Evolutionary conservation across 2,329 filamentous ascomycete genomes (phyloP), one percentile per base, ranked within the genome.

Genomic region (Corinectria fuckeliana): DNA sequence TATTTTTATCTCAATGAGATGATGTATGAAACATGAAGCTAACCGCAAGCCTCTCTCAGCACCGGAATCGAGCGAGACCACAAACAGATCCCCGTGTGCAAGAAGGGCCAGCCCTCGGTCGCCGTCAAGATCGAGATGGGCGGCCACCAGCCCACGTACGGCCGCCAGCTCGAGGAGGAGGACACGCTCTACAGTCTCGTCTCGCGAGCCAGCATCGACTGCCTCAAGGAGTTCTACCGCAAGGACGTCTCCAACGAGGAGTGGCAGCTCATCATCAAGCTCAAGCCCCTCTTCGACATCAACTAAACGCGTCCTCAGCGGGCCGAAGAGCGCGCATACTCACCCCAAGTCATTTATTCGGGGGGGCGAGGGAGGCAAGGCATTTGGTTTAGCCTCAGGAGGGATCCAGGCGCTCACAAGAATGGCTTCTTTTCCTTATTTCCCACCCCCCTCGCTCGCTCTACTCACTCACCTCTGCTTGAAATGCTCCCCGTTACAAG

Each of bases 61-160:
- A 91, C 91, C 56, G 93, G 91, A 2, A 99, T 99, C 73, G 94
- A 99, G 78, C 90, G 96, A 74, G 96, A 99, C 69, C 95, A 99
- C 85, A 99, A 99, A 82, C 88, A 95, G 65, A 89, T 99, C 67
- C 86, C 84, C 9, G 84, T 97, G 58, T 96, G 92, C 82, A 99
- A 99, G 79, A 94, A 93, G 80, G 94, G 94, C 51, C 91, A 96
- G 74, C 95, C 96, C n/a, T 96, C 93, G 1, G 96, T 99, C 9
- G 95, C 95, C 18, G 84, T 99, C 81, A 99, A 99, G 84, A 96
- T 99, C 71, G 96, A 99, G 80, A 89, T 89, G 86, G 94, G 93
- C 53, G 80, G 89, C 58, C 92, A 94, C 75, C 95, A 99, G 81
- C 96, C 95, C 14, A 87, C 90, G 59, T 99, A 99, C 74, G 95